Percentiles rank a stretch among this genome's conserved stretches.
Evolutionary conservation across 225 moss, liverwort and hornwort species (phyloP).

Genomic region (Lunularia cruciata): DNA sequence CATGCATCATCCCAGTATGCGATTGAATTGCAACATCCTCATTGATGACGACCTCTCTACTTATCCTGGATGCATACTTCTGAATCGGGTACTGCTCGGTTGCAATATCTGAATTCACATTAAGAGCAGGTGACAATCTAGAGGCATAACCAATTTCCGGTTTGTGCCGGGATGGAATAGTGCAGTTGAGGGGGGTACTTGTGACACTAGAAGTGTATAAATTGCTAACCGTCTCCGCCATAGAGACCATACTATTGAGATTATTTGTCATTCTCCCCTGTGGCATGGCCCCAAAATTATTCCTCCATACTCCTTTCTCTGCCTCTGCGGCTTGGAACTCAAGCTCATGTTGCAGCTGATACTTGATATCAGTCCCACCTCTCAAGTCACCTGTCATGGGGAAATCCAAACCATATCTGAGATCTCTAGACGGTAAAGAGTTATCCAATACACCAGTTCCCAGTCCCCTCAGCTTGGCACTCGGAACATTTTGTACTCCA

Average conservation of each 20-base stretch:
- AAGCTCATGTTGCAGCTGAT: neutral
- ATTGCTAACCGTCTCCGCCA: neutral
- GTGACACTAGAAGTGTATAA: neutral
- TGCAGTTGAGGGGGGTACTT: neutral
- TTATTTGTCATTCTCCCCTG: neutral
- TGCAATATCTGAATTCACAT: neutral
- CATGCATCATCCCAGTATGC: neutral
- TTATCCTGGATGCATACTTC: too few species aligned
- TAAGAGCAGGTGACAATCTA: neutral
- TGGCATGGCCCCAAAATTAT: neutral
- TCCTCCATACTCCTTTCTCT: neutral
- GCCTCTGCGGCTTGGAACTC: neutral
- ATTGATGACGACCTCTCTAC: too few species aligned
- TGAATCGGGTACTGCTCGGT: too few species aligned
- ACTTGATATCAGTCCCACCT: neutral
- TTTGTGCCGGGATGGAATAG: neutral
- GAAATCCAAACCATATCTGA: neutral
- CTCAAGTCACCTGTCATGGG: neutral
- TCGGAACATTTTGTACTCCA: neutral
- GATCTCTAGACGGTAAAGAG: neutral
- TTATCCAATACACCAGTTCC: neutral
- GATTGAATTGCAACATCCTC: neutral
- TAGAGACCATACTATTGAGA: neutral
- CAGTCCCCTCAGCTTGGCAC: neutral
- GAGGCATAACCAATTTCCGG: neutral